phyloP scores from a whole-genome alignment of 225 moss, liverwort and hornwort genomes.

The Asterella californica region DNA sequence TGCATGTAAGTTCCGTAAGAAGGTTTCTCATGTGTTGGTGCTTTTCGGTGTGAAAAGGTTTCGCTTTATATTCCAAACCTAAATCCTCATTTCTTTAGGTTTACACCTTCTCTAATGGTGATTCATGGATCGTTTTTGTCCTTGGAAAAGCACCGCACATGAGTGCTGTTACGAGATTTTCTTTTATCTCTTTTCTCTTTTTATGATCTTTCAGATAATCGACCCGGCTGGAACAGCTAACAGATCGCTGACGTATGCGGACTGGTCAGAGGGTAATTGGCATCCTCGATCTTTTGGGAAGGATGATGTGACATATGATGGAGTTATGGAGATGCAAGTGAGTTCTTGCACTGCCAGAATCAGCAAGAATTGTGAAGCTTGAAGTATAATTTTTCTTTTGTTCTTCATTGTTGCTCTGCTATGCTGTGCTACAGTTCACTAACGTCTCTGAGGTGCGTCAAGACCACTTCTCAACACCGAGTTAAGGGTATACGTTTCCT shows the following conservation, averaged over 20 bases:
- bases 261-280: constrained; percentile 40
- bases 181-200: background rate
- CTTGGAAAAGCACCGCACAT: background rate
- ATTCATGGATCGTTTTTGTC: background rate
- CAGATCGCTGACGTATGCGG: constrained; percentile 39
- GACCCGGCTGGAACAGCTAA: constrained; percentile 22
- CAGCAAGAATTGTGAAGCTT: background rate
- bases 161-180: background rate
- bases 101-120: no score
- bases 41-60: background rate
- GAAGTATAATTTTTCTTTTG: background rate
- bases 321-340: constrained; percentile 40
- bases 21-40: background rate
- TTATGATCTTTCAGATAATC: constrained; percentile 12
- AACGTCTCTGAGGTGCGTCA: background rate
- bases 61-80: no score
- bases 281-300: constrained; percentile 32
- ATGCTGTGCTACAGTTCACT: no score
- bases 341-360: background rate
- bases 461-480: background rate
- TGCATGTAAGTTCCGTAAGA: constrained; percentile 23
- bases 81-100: background rate
- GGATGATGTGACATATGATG: constrained; percentile 20
- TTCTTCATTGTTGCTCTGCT: background rate
- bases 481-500: background rate